Conservation (phyloP, 805 yeast species). For the Priceomyces carsonii region DNA sequence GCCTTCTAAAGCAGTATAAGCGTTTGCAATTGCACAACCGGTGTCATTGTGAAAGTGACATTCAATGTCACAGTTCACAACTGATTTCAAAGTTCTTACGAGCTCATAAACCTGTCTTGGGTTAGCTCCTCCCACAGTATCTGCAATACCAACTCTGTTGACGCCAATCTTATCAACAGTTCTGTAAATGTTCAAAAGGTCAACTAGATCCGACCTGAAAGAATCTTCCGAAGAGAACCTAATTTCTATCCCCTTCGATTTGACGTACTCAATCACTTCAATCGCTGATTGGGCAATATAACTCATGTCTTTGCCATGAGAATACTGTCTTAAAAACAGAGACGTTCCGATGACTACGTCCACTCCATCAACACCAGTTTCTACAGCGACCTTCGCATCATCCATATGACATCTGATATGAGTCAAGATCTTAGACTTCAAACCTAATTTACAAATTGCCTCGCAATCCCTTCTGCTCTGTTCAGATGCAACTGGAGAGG, state of each 20-base stretch:
- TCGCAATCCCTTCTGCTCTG: constrained; percentile 93
- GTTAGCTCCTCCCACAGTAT: constrained; percentile 98
- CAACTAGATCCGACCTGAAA: constrained; percentile 95
- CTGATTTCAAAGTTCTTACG: constrained; percentile 88
- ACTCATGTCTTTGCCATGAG: constrained; percentile 98
- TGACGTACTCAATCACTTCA: constrained; percentile 96
- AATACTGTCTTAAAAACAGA: constrained; percentile 87
- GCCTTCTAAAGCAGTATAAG: constrained; percentile 96
- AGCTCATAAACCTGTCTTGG: constrained; percentile 98
- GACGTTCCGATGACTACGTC: constrained; percentile 98
- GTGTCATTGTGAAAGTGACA: constrained; percentile 99
- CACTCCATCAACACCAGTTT: constrained; percentile 98
- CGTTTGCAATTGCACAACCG: constrained; percentile 98
- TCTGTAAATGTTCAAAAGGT: constrained; percentile 89
- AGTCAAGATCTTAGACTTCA: constrained; percentile 92
- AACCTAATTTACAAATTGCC: constrained; percentile 96
- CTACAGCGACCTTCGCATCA: constrained; percentile 95
- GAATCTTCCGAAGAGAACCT: constrained; percentile 97
- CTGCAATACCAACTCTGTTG: constrained; percentile 98
- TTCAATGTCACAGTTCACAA: constrained; percentile 95
- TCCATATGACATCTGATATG: constrained; percentile 99
- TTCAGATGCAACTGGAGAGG: constrained; percentile 97
- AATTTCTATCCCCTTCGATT: constrained; percentile 94
- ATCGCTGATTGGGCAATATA: constrained; percentile 94
- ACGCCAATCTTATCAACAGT: constrained; percentile 98